phyloP scores from a whole-genome alignment of 345 rosid species.

The Syzygium jambos region DNA sequence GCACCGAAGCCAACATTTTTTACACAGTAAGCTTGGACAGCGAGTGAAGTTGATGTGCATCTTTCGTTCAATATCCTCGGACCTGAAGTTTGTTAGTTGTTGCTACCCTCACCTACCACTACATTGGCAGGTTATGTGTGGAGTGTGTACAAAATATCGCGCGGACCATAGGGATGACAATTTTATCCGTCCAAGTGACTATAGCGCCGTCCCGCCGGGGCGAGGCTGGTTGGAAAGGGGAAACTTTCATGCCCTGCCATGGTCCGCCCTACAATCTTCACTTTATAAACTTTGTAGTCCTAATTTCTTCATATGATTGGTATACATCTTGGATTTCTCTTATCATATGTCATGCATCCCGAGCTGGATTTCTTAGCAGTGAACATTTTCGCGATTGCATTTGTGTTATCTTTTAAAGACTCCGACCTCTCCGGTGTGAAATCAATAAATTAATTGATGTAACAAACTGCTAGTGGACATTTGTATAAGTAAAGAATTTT shows the following conservation, averaged over 20 bases:
- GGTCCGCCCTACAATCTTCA: background rate
- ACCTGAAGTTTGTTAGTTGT: background rate
- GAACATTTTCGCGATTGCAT: background rate
- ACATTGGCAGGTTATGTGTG: background rate
- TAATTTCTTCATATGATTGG: background rate
- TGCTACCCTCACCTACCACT: background rate
- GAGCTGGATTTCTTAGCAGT: background rate
- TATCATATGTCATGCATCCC: background rate
- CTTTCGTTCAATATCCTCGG: background rate
- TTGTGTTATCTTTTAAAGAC: background rate
- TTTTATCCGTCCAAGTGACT: background rate
- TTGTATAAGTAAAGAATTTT: background rate
- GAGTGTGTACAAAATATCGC: background rate
- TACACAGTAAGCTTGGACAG: background rate
- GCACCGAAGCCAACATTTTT: background rate
- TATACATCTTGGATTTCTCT: background rate
- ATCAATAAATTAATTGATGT: background rate
- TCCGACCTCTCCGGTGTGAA: background rate
- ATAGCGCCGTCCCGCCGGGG: background rate
- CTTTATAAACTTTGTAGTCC: background rate
- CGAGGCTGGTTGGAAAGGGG: background rate
- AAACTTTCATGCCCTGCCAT: background rate
- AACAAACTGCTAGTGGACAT: background rate
- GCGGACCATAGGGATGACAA: background rate
- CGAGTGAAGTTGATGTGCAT: background rate